Percentiles rank a stretch among this genome's conserved stretches.
Conservation (phyloP, 305 asterid genomes). For the Fraxinus greggii region DNA sequence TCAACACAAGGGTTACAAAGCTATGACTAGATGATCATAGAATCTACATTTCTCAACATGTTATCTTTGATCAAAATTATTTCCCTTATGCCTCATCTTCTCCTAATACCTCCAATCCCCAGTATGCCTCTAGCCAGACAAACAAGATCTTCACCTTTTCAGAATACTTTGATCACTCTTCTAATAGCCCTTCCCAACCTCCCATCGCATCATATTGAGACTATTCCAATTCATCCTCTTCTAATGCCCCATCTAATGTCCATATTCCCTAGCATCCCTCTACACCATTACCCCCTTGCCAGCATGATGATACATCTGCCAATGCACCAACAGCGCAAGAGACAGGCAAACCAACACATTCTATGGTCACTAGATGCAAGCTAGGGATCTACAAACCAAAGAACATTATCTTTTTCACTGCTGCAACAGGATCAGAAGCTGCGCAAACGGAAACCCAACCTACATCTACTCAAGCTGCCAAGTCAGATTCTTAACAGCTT, state of each 20-base stretch:
- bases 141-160: not conserved
- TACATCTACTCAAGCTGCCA: not conserved
- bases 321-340: not conserved
- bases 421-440: not conserved
- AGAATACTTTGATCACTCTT: not conserved
- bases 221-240: not conserved
- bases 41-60: not conserved
- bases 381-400: not conserved
- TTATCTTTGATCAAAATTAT: not conserved
- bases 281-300: not conserved
- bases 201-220: not conserved
- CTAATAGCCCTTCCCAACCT: not conserved
- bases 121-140: not conserved
- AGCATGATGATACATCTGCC: not conserved
- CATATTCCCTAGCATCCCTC: not conserved
- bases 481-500: not conserved
- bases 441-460: not conserved
- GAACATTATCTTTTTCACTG: not conserved
- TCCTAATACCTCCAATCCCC: not conserved
- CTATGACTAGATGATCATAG: not conserved
- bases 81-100: not conserved
- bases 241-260: not conserved
- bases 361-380: not conserved
- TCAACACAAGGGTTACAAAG: not conserved
- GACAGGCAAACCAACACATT: not conserved